Evolutionary conservation across 129 eudicot genomes (phyloP).

Genomic region (Helianthus annuus): HanXRQr2.0-SUNRISE NC_035449.2:37315237-37315736

Average conservation of each 20-base stretch:
- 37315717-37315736: conserved; percentile 49
- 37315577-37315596: conserved; percentile 1
- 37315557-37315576: neutral
- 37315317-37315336: neutral
- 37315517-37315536: neutral
- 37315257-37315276: neutral
- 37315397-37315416: neutral
- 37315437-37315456: neutral
- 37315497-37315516: neutral
- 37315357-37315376: neutral
- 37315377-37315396: neutral
- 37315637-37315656: conserved; percentile 21
- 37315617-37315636: conserved; percentile 28
- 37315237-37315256: neutral
- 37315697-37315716: conserved; percentile 50
- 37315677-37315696: conserved; percentile 40
- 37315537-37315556: neutral
- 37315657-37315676: no score
- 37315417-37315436: neutral
- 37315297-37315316: neutral
- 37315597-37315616: neutral
- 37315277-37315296: conserved; percentile 5
- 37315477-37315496: neutral
- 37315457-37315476: no score
- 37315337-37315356: conserved; percentile 1